phyloP scores from a whole-genome alignment of 352 stramenopile species.

The Globisporangium lucens region DNA sequence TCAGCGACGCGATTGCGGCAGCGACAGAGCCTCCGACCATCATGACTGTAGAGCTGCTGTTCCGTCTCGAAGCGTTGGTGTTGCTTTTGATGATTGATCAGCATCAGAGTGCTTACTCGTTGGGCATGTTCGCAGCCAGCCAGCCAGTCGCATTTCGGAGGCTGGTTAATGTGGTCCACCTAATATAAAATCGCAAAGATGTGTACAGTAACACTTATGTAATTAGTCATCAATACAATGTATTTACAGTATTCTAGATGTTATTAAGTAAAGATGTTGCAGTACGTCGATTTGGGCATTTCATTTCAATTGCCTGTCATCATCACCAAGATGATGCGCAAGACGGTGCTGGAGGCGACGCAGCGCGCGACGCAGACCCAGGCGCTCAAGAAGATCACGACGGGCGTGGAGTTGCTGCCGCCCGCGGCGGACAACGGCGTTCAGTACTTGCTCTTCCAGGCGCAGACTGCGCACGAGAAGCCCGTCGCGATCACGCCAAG shows the following conservation, averaged over 20 bases:
- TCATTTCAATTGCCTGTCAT: background rate
- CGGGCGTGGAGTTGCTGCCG: slow-evolving; percentile 50
- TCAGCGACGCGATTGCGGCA: slow-evolving; percentile 4
- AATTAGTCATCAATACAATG: too few relatives aligned
- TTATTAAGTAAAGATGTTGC: too few relatives aligned
- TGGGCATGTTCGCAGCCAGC: background rate
- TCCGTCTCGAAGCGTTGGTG: background rate
- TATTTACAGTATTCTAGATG: too few relatives aligned
- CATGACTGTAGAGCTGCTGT: background rate
- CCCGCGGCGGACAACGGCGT: slow-evolving; percentile 29
- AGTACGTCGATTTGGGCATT: background rate
- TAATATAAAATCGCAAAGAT: background rate
- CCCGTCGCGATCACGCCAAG: slow-evolving; percentile 22
- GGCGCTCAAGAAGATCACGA: slow-evolving; percentile 62
- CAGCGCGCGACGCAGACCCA: slow-evolving; percentile 50
- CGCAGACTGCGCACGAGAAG: slow-evolving; percentile 36
- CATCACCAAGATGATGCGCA: slow-evolving; percentile 41
- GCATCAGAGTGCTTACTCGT: too few relatives aligned
- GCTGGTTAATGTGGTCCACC: background rate
- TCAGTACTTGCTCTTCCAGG: slow-evolving; percentile 58
- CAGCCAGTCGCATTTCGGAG: background rate
- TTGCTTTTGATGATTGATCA: background rate
- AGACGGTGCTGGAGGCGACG: slow-evolving; percentile 60
- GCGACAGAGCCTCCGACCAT: slow-evolving; percentile 3
- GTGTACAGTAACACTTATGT: background rate